Evolutionary conservation across 495 filamentous ascomycete genomes (phyloP), one percentile per base, ranked within the genome.

Genomic region (Penicillium canescens): DNA sequence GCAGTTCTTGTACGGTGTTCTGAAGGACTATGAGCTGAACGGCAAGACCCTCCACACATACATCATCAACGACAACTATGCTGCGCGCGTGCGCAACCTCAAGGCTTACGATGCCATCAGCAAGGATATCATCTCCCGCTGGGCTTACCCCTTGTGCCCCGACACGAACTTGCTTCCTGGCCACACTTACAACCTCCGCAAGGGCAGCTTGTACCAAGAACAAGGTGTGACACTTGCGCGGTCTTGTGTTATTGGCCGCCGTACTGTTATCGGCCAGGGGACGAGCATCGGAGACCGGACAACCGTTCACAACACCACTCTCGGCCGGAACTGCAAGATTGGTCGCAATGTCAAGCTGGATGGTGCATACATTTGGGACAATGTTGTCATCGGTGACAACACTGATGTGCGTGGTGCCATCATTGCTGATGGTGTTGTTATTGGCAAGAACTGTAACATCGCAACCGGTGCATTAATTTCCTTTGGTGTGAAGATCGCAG

Each of bases 1-100:
- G 57, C 90, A 96, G 61, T 98, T 96, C 61, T 68, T 99, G 23
- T 86, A 90, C 57, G 91, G 91, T 53, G 90, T 98, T 13, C 77
- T 99, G 20, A 97, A 96, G 70, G 94, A 99, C 63, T 95, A 88
- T 69, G 94, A 99, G 68, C 79, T 97, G 42, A 96, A 97, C 70
- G 91, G 91, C 21, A 97, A 97, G 76, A 91, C 91, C 5, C 88
- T 99, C 26, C 90, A 96, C 65, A 88, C 89, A n/a, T 84, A 96
- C 55, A 86, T 98, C 50, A 72, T 96, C 46, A 81, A 82, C 21
- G 84, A 90, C 44, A 72, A 82, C 48, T 91, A 93, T 49, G 88
- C 89, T 4, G 90, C 91, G 0, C 81, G 94, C 43, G 93, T 89
- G 10, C 86, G 82, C 56, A 95, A 90, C 59, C 74, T 98, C 36